phyloP scores from a whole-genome alignment of 2,329 filamentous ascomycete species.

The Sordariomycetes sp. region DNA sequence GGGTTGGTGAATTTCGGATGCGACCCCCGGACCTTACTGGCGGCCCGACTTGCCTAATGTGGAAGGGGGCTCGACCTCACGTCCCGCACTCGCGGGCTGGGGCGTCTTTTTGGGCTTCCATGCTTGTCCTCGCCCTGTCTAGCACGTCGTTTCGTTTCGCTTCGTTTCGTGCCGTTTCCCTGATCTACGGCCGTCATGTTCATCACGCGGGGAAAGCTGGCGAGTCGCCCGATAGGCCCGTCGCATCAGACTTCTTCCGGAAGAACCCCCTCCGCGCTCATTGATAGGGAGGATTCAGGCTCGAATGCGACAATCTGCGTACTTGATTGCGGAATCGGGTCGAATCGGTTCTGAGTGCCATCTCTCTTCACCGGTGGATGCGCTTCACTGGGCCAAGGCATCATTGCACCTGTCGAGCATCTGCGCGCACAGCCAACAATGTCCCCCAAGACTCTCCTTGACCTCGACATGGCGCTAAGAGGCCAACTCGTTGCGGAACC shows the following conservation, averaged over 20 bases:
- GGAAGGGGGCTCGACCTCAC: not conserved
- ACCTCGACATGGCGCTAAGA: not conserved
- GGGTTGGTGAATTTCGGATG: not conserved
- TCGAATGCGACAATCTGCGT: not conserved
- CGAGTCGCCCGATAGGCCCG: constrained; percentile 1
- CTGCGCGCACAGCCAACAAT: not conserved
- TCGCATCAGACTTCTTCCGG: not conserved
- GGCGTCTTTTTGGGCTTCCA: constrained; percentile 3
- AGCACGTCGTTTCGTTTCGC: not conserved
- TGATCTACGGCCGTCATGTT: not conserved
- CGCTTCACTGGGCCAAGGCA: not conserved
- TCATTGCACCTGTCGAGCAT: not conserved
- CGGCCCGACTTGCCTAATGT: not conserved
- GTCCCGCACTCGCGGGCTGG: not conserved
- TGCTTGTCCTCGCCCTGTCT: not conserved
- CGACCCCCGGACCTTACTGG: not conserved
- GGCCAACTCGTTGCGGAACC: not conserved
- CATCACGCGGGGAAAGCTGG: constrained; percentile 2
- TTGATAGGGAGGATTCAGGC: not conserved
- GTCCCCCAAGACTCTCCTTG: too few species aligned
- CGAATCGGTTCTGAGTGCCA: not conserved
- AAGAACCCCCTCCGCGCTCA: not conserved
- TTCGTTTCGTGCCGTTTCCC: not conserved
- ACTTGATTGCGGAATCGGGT: not conserved
- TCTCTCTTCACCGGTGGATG: not conserved